A percentile compares a stretch with the other conserved stretches of the same genome.
These are phyloP conservation scores for Magnusiomyces ingens DNA, from an alignment of 1,139 yeast species.

Conservation along the genomic window DNA sequence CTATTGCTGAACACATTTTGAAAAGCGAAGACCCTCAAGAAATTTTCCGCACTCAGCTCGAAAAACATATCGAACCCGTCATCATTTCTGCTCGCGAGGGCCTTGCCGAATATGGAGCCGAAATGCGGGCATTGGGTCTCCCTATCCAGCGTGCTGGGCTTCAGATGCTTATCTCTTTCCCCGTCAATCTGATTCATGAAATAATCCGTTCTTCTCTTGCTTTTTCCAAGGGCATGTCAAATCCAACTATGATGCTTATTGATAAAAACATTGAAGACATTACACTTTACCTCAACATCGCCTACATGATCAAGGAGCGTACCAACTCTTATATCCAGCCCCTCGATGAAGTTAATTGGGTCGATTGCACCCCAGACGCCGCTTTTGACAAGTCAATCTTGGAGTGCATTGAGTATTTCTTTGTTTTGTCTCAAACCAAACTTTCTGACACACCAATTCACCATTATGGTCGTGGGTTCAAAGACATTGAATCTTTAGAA, in stretches of 20 bases:
- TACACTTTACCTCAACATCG: constrained; percentile 66
- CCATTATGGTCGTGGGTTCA: constrained; percentile 65
- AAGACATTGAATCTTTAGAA: constrained; percentile 80
- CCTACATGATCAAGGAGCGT: constrained; percentile 68
- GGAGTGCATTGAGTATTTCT: constrained; percentile 66
- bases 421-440: constrained; percentile 66
- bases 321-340: constrained; percentile 61
- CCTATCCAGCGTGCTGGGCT: constrained; percentile 70
- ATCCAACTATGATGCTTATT: constrained; percentile 93
- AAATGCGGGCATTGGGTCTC: constrained; percentile 61
- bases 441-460: constrained; percentile 67
- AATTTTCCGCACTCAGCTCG: constrained; percentile 52
- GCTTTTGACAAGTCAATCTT: constrained; percentile 67
- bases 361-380: constrained; percentile 57
- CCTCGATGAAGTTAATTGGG: constrained; percentile 60
- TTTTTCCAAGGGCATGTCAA: constrained; percentile 71
- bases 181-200: constrained; percentile 74
- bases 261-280: constrained; percentile 91
- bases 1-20: constrained; percentile 74
- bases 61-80: constrained; percentile 59
- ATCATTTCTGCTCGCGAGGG: constrained; percentile 73
- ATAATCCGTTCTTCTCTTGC: constrained; percentile 66
- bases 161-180: constrained; percentile 64
- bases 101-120: constrained; percentile 53
- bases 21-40: constrained; percentile 74